Base-by-base conservation (phyloP, 2,329 filamentous ascomycete species). In the Hypomyces perniciosus region DNA sequence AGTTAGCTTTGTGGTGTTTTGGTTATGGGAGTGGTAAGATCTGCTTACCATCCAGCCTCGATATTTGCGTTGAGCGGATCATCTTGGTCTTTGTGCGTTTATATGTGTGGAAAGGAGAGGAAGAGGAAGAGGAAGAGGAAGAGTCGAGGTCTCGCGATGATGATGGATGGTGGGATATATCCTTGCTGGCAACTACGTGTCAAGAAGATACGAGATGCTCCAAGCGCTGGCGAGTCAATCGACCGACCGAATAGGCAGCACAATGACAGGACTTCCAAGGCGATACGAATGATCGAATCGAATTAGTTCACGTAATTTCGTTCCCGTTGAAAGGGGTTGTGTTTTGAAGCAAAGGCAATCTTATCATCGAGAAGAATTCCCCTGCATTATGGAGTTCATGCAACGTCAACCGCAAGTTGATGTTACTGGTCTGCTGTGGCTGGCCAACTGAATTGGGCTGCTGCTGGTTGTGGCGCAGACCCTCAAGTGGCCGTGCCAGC, bases 51-150 rank as follows among this genome's bases (percentile, higher is more conserved):
- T 97, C 93, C 46, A 97, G 81, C 71, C 93, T 81, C 58, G 90
- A 86, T 73, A 99, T 96, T 73, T 96, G 89, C 48, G 92, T 99
- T 63, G 91, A 93, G 69, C 82, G 83, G 64, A 96, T 92, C 90
- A 92, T 93, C 28, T 60, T 68, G 58, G 38, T 28, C 2, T 29
- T 27, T 38, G 9, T 4, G 12, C 9, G 42, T 45, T 39, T 31
- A n/a, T 20, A 6, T 7, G 29, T 20, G n/a, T 13, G n/a, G 10
- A 29, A 13, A 41, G 8, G 29, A 10, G 27, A 28, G 7, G 9
- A 6, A 13, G 29, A 4, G 44, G 27, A 29, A 7, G 48, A 35
- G 10, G 37, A 26, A 38, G 27, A 41, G 40, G 51, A 39, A 46
- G 35, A 43, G 54, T 40, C 29, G 50, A 45, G 31, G 42, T 52